Conservation (phyloP, 2,329 filamentous ascomycete species). For the Kalaharituber pfeilii region DNA sequence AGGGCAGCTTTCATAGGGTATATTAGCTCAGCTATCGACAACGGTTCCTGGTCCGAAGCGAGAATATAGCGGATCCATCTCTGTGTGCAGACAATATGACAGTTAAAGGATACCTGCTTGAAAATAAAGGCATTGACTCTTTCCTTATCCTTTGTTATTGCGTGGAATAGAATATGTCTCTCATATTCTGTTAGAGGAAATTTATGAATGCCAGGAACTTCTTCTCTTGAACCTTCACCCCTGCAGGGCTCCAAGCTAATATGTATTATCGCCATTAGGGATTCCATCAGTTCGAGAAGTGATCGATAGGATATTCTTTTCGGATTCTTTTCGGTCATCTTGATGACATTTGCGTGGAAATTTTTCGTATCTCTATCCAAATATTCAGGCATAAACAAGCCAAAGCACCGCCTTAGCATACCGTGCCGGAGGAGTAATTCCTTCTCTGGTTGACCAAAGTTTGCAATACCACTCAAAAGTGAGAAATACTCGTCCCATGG, state of each 20-base stretch:
- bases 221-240: conserved; percentile 1
- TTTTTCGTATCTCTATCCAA: background rate
- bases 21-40: background rate
- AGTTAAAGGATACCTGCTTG: background rate
- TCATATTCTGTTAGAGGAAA: conserved; percentile 8
- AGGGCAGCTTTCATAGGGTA: conserved; percentile 13
- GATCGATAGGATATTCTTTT: background rate
- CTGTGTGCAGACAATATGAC: background rate
- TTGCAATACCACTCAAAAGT: conserved; percentile 48
- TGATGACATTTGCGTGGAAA: background rate
- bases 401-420: conserved; percentile 4
- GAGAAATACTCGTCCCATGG: conserved; percentile 65
- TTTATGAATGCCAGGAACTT: conserved; percentile 7
- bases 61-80: conserved; percentile 4
- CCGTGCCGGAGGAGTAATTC: conserved; percentile 13
- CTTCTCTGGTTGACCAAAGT: conserved; percentile 27
- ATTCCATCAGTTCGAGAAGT: background rate
- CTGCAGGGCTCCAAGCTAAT: background rate
- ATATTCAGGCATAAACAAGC: background rate
- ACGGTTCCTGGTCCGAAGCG: background rate
- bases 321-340: background rate
- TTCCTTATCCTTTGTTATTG: background rate
- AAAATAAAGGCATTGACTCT: conserved; percentile 14
- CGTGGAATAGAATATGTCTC: background rate
- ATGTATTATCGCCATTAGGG: background rate